Conservation (phyloP, 148 eudicot species). For the Chenopodium formosanum region DNA sequence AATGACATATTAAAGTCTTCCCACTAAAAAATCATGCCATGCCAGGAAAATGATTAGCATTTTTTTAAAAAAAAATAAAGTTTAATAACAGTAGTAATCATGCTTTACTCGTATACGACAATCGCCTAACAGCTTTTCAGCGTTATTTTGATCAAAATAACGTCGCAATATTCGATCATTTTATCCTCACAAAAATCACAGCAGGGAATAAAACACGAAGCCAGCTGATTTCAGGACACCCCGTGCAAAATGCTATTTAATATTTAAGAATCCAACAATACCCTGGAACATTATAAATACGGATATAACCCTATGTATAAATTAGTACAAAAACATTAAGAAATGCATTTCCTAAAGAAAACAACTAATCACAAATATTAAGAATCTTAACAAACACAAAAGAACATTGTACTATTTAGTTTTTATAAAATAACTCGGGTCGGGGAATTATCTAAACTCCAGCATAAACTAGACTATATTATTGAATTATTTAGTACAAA, state of each 20-base stretch:
- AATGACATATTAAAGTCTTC: conserved; percentile 15
- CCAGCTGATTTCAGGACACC: conserved; percentile 15
- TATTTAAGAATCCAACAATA: background rate
- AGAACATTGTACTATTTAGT: background rate
- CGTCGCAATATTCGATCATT: background rate
- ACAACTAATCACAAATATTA: background rate
- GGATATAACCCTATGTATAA: background rate
- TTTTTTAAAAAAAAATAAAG: background rate
- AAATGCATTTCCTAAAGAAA: background rate
- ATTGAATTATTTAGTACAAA: background rate
- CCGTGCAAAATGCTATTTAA: conserved; percentile 13
- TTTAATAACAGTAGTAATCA: background rate
- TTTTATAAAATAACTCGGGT: background rate
- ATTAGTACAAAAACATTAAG: conserved; percentile 3
- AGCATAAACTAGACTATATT: background rate
- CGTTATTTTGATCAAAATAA: background rate
- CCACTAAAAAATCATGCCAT: background rate
- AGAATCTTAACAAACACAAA: conserved; percentile 7
- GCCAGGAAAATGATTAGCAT: conserved; percentile 3
- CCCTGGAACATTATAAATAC: background rate
- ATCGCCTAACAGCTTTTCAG: conserved; percentile 11
- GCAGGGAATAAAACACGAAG: conserved; percentile 7
- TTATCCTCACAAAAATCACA: conserved; percentile 7
- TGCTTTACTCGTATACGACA: conserved; percentile 6
- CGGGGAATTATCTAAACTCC: background rate